phyloP scores from a whole-genome alignment of 2,329 filamentous ascomycete species.

The Xylariaceae sp. region DNA sequence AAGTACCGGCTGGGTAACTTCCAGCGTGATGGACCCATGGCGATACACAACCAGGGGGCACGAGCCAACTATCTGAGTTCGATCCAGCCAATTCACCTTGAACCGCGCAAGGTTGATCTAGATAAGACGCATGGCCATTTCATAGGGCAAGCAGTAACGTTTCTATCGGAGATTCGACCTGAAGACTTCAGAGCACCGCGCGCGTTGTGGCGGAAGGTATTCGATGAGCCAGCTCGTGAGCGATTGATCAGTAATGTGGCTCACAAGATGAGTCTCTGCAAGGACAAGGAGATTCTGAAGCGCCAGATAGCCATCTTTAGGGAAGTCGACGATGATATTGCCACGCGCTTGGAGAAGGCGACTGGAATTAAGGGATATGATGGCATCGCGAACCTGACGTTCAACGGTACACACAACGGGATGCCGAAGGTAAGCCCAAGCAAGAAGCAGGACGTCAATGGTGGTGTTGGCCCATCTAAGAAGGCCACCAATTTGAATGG shows the following conservation, averaged over 20 bases:
- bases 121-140: constrained; percentile 38
- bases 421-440: constrained; percentile 41
- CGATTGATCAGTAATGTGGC: constrained; percentile 56
- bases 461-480: constrained; percentile 34
- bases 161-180: constrained; percentile 35
- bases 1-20: constrained; percentile 54
- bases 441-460: constrained; percentile 46
- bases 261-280: constrained; percentile 56
- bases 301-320: constrained; percentile 61
- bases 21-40: constrained; percentile 69
- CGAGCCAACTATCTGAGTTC: constrained; percentile 50
- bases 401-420: constrained; percentile 58
- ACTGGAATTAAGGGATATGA: constrained; percentile 57
- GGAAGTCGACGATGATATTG: constrained; percentile 55
- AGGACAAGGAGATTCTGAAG: constrained; percentile 56
- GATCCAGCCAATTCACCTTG: constrained; percentile 35
- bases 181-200: constrained; percentile 47
- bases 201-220: constrained; percentile 56
- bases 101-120: constrained; percentile 32
- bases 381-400: constrained; percentile 49
- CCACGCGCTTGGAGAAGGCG: constrained; percentile 54
- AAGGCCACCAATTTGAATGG: not conserved
- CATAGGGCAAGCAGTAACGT: constrained; percentile 35
- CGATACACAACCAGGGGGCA: constrained; percentile 60
- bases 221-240: constrained; percentile 51